Conservation (phyloP, 768 basidiomycete species). For the Rhizopogon roseolus region DNA sequence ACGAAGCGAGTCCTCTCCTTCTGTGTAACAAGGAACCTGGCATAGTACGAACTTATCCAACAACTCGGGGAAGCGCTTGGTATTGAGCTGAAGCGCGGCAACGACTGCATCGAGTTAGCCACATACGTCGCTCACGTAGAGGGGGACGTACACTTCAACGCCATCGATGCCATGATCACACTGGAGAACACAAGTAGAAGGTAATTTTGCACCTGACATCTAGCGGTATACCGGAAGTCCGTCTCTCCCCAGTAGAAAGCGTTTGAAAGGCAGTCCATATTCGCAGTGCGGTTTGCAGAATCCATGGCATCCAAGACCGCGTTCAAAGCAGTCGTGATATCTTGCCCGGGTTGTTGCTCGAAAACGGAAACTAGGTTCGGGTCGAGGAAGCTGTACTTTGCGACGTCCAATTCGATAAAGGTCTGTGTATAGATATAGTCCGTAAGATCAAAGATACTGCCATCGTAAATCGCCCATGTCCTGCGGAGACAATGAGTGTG, state of each 20-base stretch:
- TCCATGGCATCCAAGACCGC: slow-evolving; percentile 39
- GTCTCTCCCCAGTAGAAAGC: slow-evolving; percentile 51
- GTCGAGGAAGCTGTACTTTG: slow-evolving; percentile 52
- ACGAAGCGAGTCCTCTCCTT: slow-evolving; percentile 66
- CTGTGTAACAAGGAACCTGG: slow-evolving; percentile 68
- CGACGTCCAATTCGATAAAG: slow-evolving; percentile 35
- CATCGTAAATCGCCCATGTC: slow-evolving; percentile 58
- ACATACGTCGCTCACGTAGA: background rate
- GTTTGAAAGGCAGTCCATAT: slow-evolving; percentile 52
- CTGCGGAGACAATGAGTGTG: slow-evolving; percentile 22
- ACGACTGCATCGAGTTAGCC: slow-evolving; percentile 38
- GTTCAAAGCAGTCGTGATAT: slow-evolving; percentile 50
- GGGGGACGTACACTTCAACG: slow-evolving; percentile 49
- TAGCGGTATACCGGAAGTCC: slow-evolving; percentile 54
- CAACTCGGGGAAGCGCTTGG: slow-evolving; percentile 59
- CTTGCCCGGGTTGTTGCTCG: slow-evolving; percentile 54
- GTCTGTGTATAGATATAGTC: slow-evolving; percentile 61
- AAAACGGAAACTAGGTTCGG: slow-evolving; percentile 44
- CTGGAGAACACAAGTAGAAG: slow-evolving; percentile 51
- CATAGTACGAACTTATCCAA: slow-evolving; percentile 68
- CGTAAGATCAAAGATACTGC: slow-evolving; percentile 55
- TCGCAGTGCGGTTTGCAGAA: slow-evolving; percentile 29
- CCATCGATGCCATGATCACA: slow-evolving; percentile 53
- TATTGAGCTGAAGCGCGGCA: slow-evolving; percentile 56
- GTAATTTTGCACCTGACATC: slow-evolving; percentile 60